Conservation (phyloP, 2,329 filamentous ascomycete genomes). For the Xylaria sp. region DNA sequence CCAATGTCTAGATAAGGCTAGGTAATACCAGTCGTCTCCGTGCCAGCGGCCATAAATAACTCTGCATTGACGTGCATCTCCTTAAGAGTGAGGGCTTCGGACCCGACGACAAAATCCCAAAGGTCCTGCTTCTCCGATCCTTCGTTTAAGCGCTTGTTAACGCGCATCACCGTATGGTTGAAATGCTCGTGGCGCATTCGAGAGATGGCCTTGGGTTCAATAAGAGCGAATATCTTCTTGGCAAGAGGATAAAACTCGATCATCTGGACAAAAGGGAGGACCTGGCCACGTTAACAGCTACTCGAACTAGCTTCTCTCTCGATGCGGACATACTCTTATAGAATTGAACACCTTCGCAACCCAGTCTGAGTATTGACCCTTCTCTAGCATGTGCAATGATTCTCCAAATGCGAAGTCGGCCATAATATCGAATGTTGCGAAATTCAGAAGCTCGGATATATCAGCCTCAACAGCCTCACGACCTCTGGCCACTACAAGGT, state of each 20-base stretch:
- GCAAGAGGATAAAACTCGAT: constrained; percentile 36
- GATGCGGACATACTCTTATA: constrained; percentile 10
- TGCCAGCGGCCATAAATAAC: constrained; percentile 31
- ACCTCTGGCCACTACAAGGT: constrained; percentile 8
- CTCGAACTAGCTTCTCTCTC: neutral
- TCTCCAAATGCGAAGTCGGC: constrained; percentile 31
- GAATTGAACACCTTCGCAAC: constrained; percentile 25
- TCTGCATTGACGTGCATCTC: constrained; percentile 32
- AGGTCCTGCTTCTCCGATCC: constrained; percentile 36
- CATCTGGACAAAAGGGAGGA: constrained; percentile 32
- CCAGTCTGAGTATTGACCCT: constrained; percentile 27
- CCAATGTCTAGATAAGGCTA: neutral
- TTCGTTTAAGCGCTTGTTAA: constrained; percentile 37
- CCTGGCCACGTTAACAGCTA: constrained; percentile 3
- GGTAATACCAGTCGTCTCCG: constrained; percentile 29
- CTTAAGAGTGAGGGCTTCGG: constrained; percentile 20
- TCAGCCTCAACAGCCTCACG: constrained; percentile 6
- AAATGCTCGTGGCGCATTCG: constrained; percentile 32
- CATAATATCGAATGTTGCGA: constrained; percentile 33
- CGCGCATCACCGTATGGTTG: constrained; percentile 35
- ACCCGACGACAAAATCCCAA: constrained; percentile 35
- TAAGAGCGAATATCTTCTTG: constrained; percentile 26
- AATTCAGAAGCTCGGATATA: constrained; percentile 23
- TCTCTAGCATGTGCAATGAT: constrained; percentile 27
- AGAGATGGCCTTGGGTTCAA: constrained; percentile 34